A percentile compares a stretch with the other conserved stretches of the same genome.
These are phyloP conservation scores for Pestalotiopsis sp. DNA, from an alignment of 2,329 filamentous ascomycete species.

Conservation along the genomic window DNA sequence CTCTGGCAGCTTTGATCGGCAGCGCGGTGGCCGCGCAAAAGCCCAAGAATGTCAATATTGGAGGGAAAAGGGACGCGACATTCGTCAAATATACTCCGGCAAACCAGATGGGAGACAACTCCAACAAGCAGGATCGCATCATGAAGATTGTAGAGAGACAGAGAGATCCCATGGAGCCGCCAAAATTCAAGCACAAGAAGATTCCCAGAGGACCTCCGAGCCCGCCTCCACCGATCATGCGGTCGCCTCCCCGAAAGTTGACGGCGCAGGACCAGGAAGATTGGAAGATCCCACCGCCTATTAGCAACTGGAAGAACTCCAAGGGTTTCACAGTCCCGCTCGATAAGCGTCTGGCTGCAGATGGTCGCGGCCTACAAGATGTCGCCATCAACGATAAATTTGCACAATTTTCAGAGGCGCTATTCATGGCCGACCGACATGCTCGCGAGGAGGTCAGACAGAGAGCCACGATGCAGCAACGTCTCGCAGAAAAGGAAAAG, in stretches of 20 bases:
- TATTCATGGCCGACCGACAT: conserved; percentile 93
- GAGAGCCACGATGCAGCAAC: conserved; percentile 91
- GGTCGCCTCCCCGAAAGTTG: conserved; percentile 90
- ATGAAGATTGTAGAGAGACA: conserved; percentile 98
- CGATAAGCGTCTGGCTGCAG: conserved; percentile 92
- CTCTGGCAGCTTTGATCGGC: conserved; percentile 78
- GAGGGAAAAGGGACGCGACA: conserved; percentile 80
- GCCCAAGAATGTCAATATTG: conserved; percentile 89
- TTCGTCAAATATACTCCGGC: conserved; percentile 96
- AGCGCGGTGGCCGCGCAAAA: conserved; percentile 91
- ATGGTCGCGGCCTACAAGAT: conserved; percentile 89
- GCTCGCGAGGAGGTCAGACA: conserved; percentile 95
- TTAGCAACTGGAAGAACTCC: conserved; percentile 99
- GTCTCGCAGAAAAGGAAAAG: conserved; percentile 95
- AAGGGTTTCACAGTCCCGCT: conserved; percentile 97
- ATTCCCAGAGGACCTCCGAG: conserved; percentile 91
- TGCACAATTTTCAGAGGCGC: conserved; percentile 89
- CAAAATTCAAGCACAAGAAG: conserved; percentile 99
- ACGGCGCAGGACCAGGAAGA: conserved; percentile 97
- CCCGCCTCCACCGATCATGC: conserved; percentile 91
- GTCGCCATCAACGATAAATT: conserved; percentile 98
- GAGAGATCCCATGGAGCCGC: conserved; percentile 92
- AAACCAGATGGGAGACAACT: conserved; percentile 91
- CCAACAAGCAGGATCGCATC: conserved; percentile 88
- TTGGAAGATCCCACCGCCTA: conserved; percentile 85